A percentile compares a stretch with the other conserved stretches of the same genome.
phyloP scores from a whole-genome alignment of 2,329 filamentous ascomycete species.

The Fusarium ramigenum region DNA sequence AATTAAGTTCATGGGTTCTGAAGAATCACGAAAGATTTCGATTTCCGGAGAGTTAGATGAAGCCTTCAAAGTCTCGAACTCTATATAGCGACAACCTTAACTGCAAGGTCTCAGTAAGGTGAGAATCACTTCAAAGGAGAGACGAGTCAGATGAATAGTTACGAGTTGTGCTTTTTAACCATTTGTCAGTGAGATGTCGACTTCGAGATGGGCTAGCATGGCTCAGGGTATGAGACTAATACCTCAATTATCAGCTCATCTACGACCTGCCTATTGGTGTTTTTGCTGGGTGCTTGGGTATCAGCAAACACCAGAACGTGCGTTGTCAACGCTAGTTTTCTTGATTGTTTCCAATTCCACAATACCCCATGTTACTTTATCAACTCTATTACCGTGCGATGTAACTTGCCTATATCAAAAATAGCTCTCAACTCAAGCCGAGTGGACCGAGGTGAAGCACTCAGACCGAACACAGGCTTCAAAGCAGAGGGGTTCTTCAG shows the following conservation, averaged over 20 bases:
- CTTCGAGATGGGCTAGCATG: constrained; percentile 10
- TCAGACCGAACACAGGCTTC: not conserved
- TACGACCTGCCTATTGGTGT: constrained; percentile 28
- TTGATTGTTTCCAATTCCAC: constrained; percentile 7
- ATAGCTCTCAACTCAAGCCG: constrained; percentile 7
- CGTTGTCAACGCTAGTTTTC: constrained; percentile 24
- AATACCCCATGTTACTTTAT: constrained; percentile 5
- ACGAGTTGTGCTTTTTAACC: not conserved
- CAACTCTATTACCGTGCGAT: constrained; percentile 29
- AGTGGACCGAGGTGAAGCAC: constrained; percentile 8
- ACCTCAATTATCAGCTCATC: constrained; percentile 12
- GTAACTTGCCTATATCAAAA: constrained; percentile 21
- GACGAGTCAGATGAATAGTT: constrained; percentile 2
- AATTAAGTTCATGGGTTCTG: constrained; percentile 11
- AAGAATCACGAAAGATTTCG: not conserved
- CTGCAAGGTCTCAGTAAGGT: not conserved
- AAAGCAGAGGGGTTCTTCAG: not conserved
- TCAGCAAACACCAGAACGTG: constrained; percentile 15
- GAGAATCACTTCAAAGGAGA: not conserved
- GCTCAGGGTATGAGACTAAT: constrained; percentile 26
- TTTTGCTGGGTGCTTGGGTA: constrained; percentile 22
- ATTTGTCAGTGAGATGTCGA: constrained; percentile 7
- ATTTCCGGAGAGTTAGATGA: not conserved
- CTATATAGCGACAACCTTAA: not conserved
- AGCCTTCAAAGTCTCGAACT: not conserved